Base-by-base conservation (phyloP, 2,329 filamentous ascomycete species). In the Aureobasidium sp. region DNA sequence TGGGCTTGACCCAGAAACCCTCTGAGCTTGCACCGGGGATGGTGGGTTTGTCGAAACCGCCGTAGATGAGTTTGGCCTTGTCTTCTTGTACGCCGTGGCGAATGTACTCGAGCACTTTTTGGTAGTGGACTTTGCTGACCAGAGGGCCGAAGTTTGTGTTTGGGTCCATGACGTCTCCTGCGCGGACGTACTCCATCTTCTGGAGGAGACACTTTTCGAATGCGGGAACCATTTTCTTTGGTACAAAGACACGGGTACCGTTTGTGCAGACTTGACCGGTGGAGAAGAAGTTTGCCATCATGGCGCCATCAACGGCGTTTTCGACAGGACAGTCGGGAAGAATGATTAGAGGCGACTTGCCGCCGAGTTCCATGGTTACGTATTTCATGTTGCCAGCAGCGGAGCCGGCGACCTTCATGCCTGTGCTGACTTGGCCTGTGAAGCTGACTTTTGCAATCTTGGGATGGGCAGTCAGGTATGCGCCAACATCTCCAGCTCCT, bases 251-350 rank as follows among this genome's bases (percentile, higher is more conserved):
- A 11, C 91, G 81, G 1, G 91, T 95, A 53, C 91, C 91, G 71
- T 95, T 95, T 54, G 91, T 95, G 80, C 91, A 96, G 54, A 95
- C 90, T 74, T 96, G 91, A 31, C 91, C 91, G 0, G 88, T 89
- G 65, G 87, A 91, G 79, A 89, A 95, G 77, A 95, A 95, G 74
- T 95, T 95, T 67, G 90, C 91, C 79, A 95, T 90, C 87, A 95
- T 92, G 64, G 90, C 90, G 31, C 89, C 88, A 68, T 95, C 87
- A 35, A 90, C 91, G n/a, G 91, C 91, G 67, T 84, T 83, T 47
- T 89, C 85, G 21, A 93, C 73, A 55, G 90, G 84, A 17, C 88
- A 88, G 68, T 95, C 90, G 0, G 89, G 88, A 0, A 95, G 83
- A 49, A 96, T 80, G 54, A 96, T 78, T 43, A 90, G 78, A 0